phyloP scores from a whole-genome alignment of 73 alveolate genomes.

The Effrenium voratum region DNA sequence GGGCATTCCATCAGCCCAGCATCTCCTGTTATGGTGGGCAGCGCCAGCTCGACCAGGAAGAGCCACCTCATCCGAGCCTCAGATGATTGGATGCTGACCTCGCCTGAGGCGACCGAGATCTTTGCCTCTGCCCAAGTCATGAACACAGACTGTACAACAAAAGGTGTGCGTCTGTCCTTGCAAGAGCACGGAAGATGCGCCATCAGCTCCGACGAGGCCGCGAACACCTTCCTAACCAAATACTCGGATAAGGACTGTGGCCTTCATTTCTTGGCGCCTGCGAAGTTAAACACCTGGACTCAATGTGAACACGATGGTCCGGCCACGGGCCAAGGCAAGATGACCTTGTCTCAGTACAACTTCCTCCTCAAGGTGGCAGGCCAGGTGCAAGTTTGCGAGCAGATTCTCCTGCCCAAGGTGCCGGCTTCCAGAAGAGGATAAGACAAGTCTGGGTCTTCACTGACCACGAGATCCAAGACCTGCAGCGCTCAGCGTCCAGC shows the following conservation, averaged over 20 bases:
- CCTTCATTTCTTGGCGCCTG: neutral
- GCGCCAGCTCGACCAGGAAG: neutral
- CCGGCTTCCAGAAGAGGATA: neutral
- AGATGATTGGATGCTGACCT: neutral
- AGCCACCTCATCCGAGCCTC: neutral
- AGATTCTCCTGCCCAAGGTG: neutral
- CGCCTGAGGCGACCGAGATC: neutral
- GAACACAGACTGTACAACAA: neutral
- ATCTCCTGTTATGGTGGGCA: neutral
- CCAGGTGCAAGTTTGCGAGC: neutral
- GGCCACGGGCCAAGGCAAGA: neutral
- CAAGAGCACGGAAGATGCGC: neutral
- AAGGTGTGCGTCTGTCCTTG: neutral
- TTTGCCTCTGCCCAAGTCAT: no score
- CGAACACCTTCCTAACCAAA: neutral
- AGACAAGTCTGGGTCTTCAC: neutral
- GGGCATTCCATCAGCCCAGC: neutral
- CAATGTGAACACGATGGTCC: neutral
- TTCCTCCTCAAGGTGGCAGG: neutral
- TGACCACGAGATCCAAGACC: neutral
- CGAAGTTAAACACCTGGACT: neutral
- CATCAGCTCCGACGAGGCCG: neutral
- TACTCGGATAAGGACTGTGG: neutral
- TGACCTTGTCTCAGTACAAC: neutral
- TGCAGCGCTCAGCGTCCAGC: neutral